Base-by-base conservation (phyloP, 1,284 basidiomycete species). In the Porodaedalea pini region DNA sequence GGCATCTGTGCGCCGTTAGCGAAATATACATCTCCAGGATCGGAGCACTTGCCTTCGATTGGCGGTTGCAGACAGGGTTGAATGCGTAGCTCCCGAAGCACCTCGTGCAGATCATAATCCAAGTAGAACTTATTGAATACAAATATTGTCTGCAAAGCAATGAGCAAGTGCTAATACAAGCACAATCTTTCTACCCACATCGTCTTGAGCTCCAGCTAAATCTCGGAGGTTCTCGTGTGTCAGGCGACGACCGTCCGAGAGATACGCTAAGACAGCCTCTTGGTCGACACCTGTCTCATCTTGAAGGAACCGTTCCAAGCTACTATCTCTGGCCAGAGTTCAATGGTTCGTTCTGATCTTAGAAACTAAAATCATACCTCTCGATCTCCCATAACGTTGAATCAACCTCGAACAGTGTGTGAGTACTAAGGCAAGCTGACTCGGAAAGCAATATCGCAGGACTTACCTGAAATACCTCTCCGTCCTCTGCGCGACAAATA, bases 41-140 rank as follows among this genome's bases (percentile, higher is more conserved):
- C 7, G 5, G 29, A 43, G n/a, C 15, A 31, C 67, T 41, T 62
- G 86, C 88, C 85, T 72, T 88, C 85, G 59, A 87, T 79, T 23
- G 80, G 77, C 13, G 83, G 82, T 62, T 89, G 83, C 19, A 88
- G 63, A 8, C 76, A 74, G 2, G 86, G 74, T 44, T 83, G 77
- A n/a, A 81, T 71, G n/a, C 70, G 75, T 10, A 90, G 75, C 45
- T 80, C 76, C 17, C 69, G 73, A 4, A 90, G 69, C 25, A 88
- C 82, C 43, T 85, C 77, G 2, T 85, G 78, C 32, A 87, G 54
- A 54, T 86, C 83, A 48, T 81, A 74, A 60, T 88, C 86, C 39
- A 91, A 76, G 64, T 87, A 88, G 63, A 79, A 75, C 66, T 88
- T 89, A 71, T 90, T 91, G 72, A 88, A 91, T 3, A 90, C 85